These are phyloP conservation scores for Colletotrichum liaoningense DNA, from an alignment of 2,329 filamentous ascomycete species.

Conservation along the genomic window DNA sequence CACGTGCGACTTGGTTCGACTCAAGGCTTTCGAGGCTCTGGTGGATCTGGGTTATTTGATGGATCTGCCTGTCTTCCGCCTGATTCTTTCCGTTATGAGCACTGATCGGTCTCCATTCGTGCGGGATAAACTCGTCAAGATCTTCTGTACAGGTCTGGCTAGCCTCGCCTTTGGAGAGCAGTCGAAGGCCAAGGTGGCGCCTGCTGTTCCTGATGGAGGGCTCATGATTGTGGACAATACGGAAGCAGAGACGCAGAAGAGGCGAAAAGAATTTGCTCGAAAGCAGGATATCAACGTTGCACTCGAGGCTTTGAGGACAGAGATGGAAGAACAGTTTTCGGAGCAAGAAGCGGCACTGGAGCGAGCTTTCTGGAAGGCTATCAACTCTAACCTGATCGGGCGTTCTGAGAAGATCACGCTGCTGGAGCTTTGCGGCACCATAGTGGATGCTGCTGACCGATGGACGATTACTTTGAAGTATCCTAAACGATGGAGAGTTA, in stretches of 20 bases:
- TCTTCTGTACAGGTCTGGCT: constrained; percentile 69
- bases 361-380: constrained; percentile 55
- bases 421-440: constrained; percentile 57
- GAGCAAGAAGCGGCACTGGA: constrained; percentile 52
- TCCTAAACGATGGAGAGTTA: constrained; percentile 54
- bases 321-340: constrained; percentile 56
- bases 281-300: constrained; percentile 72
- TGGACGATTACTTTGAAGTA: constrained; percentile 55
- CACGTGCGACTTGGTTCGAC: constrained; percentile 70
- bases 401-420: constrained; percentile 55
- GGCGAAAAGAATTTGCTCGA: constrained; percentile 71
- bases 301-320: constrained; percentile 54
- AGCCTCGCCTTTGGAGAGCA: constrained; percentile 73
- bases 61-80: constrained; percentile 64
- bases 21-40: constrained; percentile 74
- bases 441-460: constrained; percentile 57
- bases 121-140: constrained; percentile 68
- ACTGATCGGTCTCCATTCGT: constrained; percentile 74
- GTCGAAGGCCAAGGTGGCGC: constrained; percentile 50
- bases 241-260: constrained; percentile 68
- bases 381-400: constrained; percentile 52
- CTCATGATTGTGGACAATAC: constrained; percentile 48
- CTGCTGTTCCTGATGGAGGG: constrained; percentile 41
- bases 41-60: constrained; percentile 72
- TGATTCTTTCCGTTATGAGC: constrained; percentile 68